Evolutionary conservation across 192 early-diverging fungal species (phyloP).

Genomic region (Coemansia sp.): DNA sequence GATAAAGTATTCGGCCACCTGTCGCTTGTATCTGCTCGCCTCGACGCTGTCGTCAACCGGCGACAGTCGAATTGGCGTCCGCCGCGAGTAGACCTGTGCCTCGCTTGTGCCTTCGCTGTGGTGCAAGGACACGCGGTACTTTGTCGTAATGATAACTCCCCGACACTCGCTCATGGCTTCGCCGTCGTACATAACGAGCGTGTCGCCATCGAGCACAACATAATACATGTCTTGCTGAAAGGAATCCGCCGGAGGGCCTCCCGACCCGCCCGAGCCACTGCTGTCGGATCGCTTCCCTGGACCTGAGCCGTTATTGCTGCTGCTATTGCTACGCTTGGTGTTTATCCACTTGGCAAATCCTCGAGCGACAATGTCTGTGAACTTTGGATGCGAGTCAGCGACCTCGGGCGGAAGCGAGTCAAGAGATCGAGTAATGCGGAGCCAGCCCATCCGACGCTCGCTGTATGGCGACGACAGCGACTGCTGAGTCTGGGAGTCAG

Average conservation of each 20-base stretch:
- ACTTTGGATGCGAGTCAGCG: slow-evolving; percentile 20
- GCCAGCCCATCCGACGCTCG: slow-evolving; percentile 49
- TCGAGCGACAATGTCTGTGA: slow-evolving; percentile 45
- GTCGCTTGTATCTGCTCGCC: slow-evolving; percentile 19
- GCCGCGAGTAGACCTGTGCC: slow-evolving; percentile 65
- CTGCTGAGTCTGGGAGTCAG: not conserved
- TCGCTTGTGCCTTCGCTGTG: slow-evolving; percentile 57
- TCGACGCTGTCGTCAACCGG: slow-evolving; percentile 23
- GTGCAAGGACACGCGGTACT: slow-evolving; percentile 67
- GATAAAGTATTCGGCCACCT: slow-evolving; percentile 59
- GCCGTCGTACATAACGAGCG: slow-evolving; percentile 83
- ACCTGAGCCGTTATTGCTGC: not conserved
- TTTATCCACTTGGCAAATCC: slow-evolving; percentile 50
- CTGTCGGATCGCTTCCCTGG: slow-evolving; percentile 30
- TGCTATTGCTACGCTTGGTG: slow-evolving; percentile 22
- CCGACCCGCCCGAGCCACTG: slow-evolving; percentile 11
- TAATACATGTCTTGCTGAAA: slow-evolving; percentile 61
- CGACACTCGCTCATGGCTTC: slow-evolving; percentile 77
- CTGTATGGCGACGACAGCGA: slow-evolving; percentile 33
- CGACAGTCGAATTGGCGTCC: slow-evolving; percentile 56
- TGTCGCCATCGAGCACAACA: slow-evolving; percentile 76
- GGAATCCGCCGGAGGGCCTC: slow-evolving; percentile 13
- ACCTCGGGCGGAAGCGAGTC: slow-evolving; percentile 20
- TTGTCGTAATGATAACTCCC: slow-evolving; percentile 73
- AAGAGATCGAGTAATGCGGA: slow-evolving; percentile 46